A percentile compares a stretch with the other conserved stretches of the same genome.
These are phyloP conservation scores for Musa acuminata DNA, from an alignment of 176 grass and related monocot genomes.

Conservation along the genomic window DNA sequence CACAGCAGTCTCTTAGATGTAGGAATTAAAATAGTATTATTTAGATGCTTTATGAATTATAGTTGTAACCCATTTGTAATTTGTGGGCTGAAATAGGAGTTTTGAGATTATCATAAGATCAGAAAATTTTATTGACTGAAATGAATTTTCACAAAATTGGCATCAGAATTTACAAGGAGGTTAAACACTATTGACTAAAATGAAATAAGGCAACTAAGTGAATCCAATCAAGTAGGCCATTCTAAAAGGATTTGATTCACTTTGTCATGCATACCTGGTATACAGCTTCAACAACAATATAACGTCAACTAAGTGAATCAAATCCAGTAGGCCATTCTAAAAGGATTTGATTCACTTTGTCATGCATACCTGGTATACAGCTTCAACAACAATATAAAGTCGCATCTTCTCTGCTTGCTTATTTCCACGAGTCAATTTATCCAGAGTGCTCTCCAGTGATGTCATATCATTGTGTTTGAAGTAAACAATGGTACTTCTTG, in stretches of 20 bases:
- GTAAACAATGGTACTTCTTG: conserved; percentile 84
- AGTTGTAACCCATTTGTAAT: not conserved
- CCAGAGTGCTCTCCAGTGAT: conserved; percentile 66
- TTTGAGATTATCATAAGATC: too few species aligned
- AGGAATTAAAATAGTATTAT: too few species aligned
- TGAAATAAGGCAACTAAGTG: not conserved
- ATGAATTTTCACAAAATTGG: too few species aligned
- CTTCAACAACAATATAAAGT: conserved; percentile 95
- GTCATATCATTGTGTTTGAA: conserved; percentile 99
- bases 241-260: conserved; percentile 14
- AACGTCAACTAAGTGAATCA: conserved; percentile 22
- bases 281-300: conserved; percentile 90
- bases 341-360: conserved; percentile 9
- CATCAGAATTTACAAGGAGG: not conserved
- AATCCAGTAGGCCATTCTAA: not conserved
- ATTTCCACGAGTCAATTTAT: conserved; percentile 67
- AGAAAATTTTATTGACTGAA: not conserved
- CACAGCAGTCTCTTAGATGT: not conserved
- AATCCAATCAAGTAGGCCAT: not conserved
- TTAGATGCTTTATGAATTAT: not conserved
- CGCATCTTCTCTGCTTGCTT: conserved; percentile 69
- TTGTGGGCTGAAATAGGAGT: not conserved
- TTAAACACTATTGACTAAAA: not conserved
- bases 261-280: conserved; percentile 57
- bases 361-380: conserved; percentile 73